Base-by-base conservation (phyloP, 768 basidiomycete species). In the Amanita muscaria region DNA sequence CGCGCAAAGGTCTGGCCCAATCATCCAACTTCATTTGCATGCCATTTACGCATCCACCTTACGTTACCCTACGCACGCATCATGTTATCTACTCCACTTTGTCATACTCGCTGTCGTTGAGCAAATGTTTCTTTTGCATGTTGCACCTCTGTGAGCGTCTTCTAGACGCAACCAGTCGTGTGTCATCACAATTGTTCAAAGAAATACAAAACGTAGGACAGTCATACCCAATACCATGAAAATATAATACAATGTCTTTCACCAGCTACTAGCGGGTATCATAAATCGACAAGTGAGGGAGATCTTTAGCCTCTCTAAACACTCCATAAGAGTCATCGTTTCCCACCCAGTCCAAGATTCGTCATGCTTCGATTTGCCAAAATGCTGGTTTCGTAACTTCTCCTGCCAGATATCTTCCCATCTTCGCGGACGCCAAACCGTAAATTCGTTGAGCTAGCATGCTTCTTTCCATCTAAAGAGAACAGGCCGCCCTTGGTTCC, bases 311-410 rank as follows among this genome's bases (percentile, higher is more conserved):
- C n/a, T n/a, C n/a, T n/a, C n/a, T n/a, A n/a, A n/a, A n/a, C n/a
- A n/a, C n/a, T n/a, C 10, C n/a, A 18, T 36, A 19, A 19, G n/a
- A 15, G 25, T 57, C 50, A 64, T 58, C 61, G 64, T 35, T 70
- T 66, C 38, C 69, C 60, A 29, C 54, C 62, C 30, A 58, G 42
- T 19, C 60, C 62, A 37, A 79, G 55, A 49, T 74, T 77, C 16
- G 72, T 70, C 58, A 72, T 61, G 47, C 77, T 80, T 31, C 74
- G 69, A 55, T 73, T 74, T 27, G 66, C 64, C 21, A 66, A 56
- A 16, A 66, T 69, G 42, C 57, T 61, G 8, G 63, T 53, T 21
- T 73, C 70, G 44, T 69, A 67, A 47, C 66, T 72, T 49, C 65
- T 57, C 49, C 66, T 56, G 24, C 62, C 58, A 23, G 46, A 45